Base-by-base conservation (phyloP, 331 rosid genomes). In the Erythrophleum ivorense region DNA sequence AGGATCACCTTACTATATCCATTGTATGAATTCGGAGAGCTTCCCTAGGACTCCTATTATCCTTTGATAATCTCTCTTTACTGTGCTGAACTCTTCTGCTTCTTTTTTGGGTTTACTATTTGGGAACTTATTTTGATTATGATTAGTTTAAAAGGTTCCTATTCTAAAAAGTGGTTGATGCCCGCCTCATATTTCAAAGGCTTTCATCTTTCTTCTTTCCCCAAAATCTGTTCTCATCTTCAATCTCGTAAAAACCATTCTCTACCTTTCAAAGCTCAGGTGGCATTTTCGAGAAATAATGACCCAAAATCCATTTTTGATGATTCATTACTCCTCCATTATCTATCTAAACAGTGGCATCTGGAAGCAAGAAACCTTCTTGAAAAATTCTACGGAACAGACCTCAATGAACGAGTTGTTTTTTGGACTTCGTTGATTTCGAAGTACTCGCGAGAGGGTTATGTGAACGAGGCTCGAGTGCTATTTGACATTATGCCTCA, bases 1-100 rank as follows among this genome's bases (percentile, higher is more conserved):
- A 80, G 99, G 99, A 68, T 95, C 99, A 11, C 98, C 99, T 49
- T 95, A 95, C 89, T 95, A 79, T 95, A 95, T 88, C 98, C 99
- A 50, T 88, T 95, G 88, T 96, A 93, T 85, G 99, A 98, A 78
- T 84, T 96, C 76, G 99, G 99, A 86, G 99, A 96, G 91, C 99
- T 96, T 73, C 99, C 99, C 4, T 98, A 96, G 99, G 98, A 91
- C 33, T 81, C 72, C 48, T 40, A 3, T 43, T 60, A 3, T 60
- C 83, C 36, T 15, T 55, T 55, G 33, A 14, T 40, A 15, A 52
- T 55, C 14, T 9, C 54, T 4, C 11, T 71, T 21, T 52, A 19
- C 21, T 24, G 45, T 5, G 50, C 63, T 63, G 0, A 24, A 65
- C 4, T 63, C 52, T 12, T 68, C 7, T 60, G 76, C 54, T 76